phyloP scores from a whole-genome alignment of 1,139 yeast species.

The Meyerozyma sp. region DNA sequence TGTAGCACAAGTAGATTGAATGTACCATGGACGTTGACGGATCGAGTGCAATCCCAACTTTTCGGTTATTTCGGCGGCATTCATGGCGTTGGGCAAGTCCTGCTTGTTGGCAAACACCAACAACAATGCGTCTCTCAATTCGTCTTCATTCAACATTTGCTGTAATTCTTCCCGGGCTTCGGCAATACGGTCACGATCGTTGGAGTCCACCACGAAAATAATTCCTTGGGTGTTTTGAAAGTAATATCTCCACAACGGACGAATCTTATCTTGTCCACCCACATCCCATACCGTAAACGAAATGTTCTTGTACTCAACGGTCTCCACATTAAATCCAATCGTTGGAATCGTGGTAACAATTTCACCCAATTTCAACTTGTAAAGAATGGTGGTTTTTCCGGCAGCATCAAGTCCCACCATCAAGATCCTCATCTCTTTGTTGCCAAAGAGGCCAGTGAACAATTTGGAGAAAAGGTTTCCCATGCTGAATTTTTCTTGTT shows the following conservation, averaged over 20 bases:
- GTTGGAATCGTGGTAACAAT: conserved; percentile 92
- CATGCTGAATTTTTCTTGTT: conserved; percentile 33
- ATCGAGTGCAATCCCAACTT: conserved; percentile 77
- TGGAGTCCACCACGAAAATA: conserved; percentile 87
- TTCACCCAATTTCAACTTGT: conserved; percentile 87
- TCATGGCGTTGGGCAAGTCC: conserved; percentile 90
- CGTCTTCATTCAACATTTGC: conserved; percentile 92
- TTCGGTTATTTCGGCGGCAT: conserved; percentile 85
- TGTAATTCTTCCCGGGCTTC: conserved; percentile 93
- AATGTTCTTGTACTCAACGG: conserved; percentile 91
- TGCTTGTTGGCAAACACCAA: conserved; percentile 90
- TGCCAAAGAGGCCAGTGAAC: conserved; percentile 80
- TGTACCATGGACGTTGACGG: conserved; percentile 88
- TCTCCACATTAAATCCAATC: conserved; percentile 91
- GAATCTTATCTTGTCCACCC: conserved; percentile 95
- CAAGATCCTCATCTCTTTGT: conserved; percentile 83
- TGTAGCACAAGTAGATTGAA: conserved; percentile 84
- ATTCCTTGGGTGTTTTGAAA: conserved; percentile 94
- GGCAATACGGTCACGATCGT: conserved; percentile 89
- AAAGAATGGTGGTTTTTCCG: conserved; percentile 87
- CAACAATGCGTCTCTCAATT: conserved; percentile 83
- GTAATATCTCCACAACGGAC: conserved; percentile 95
- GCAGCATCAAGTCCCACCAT: conserved; percentile 95
- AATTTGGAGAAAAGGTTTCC: conserved; percentile 87
- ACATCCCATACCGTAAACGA: conserved; percentile 96